phyloP scores from a whole-genome alignment of 1,139 yeast genomes.

The Candida sanyaensis region DNA sequence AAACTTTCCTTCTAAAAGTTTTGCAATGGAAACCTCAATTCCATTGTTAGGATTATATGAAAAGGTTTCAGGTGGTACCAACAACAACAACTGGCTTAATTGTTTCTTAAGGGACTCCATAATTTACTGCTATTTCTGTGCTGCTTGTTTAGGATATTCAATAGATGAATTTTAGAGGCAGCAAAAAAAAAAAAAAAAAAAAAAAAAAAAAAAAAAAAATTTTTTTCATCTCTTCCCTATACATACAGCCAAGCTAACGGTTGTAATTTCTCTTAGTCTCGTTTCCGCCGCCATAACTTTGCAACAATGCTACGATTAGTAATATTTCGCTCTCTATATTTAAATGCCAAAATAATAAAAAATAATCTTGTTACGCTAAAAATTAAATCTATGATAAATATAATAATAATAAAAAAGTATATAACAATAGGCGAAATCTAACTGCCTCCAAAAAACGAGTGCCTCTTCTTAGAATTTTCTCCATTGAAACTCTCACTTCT shows the following conservation, averaged over 20 bases:
- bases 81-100: conserved; percentile 14
- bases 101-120: conserved; percentile 12
- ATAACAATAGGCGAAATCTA: not conserved
- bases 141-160: not conserved
- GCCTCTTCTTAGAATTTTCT: conserved; percentile 28
- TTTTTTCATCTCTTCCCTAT: not conserved
- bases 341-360: not conserved
- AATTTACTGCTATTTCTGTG: not conserved
- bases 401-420: not conserved
- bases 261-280: no score
- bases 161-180: not conserved
- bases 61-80: conserved; percentile 15
- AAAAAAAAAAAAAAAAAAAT: no score
- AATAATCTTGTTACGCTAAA: not conserved
- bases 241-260: no score
- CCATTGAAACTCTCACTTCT: conserved; percentile 31
- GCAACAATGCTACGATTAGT: not conserved
- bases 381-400: conserved; percentile 6
- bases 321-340: conserved; percentile 3
- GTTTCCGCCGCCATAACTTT: not conserved
- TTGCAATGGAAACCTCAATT: conserved; percentile 4
- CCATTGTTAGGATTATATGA: conserved; percentile 3
- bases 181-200: not conserved
- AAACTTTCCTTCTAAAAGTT: conserved; percentile 12
- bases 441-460: conserved; percentile 31